A percentile compares a stretch with the other conserved stretches of the same genome.
phyloP scores from a whole-genome alignment of 139 green algal species.

The Haematococcus sp. region DNA sequence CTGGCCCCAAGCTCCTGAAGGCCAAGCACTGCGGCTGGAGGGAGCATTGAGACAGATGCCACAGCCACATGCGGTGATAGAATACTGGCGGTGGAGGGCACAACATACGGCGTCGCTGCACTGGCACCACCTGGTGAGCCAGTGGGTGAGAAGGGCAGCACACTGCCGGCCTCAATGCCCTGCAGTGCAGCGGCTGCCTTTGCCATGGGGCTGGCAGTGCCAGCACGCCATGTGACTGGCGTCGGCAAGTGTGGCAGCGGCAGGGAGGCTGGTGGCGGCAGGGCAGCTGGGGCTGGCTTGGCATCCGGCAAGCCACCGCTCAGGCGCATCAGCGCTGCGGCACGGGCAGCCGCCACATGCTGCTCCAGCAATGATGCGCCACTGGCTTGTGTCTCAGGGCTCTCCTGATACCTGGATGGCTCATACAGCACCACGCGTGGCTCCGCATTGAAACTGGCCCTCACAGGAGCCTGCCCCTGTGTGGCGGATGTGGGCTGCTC shows the following conservation, averaged over 20 bases:
- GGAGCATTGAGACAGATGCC: no score
- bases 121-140: not conserved
- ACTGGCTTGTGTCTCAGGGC: not conserved
- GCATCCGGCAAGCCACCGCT: not conserved
- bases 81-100: not conserved
- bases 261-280: not conserved
- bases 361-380: not conserved
- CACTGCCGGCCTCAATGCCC: not conserved
- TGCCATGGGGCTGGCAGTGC: not conserved
- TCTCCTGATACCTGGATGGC: conserved; percentile 7
- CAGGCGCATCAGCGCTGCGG: not conserved
- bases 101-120: not conserved
- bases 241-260: not conserved
- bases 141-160: conserved; percentile 7
- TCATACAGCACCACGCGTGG: conserved; percentile 10
- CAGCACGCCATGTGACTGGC: conserved; percentile 3
- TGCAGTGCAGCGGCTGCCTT: not conserved
- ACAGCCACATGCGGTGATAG: not conserved
- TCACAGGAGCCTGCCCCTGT: not conserved
- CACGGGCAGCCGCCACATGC: not conserved
- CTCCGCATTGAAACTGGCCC: not conserved
- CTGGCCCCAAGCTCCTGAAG: no score
- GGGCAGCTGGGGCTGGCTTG: not conserved
- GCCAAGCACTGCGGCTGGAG: no score
- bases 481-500: not conserved